Evolutionary conservation across 2,329 filamentous ascomycete genomes (phyloP).

Genomic region (Ophiostoma ulmi): DNA sequence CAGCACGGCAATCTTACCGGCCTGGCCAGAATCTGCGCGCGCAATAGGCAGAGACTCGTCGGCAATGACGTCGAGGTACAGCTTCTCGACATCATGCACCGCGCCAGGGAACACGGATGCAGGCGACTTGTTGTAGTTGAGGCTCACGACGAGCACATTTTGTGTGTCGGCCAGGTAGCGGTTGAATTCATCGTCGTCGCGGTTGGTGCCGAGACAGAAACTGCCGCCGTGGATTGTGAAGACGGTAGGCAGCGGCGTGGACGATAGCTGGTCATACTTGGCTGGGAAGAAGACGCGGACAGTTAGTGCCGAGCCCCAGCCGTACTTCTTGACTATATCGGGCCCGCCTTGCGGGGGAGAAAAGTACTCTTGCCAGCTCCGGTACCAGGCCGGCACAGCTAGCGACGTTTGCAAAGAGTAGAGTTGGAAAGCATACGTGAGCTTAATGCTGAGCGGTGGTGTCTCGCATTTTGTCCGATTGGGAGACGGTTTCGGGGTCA

Average conservation of each 20-base stretch:
- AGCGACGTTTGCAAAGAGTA: background rate
- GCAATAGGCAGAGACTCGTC: background rate
- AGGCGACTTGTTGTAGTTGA: background rate
- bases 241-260: background rate
- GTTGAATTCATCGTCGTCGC: background rate
- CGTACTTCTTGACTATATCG: background rate
- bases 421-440: background rate
- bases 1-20: background rate
- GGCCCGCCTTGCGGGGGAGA: background rate
- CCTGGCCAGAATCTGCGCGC: background rate
- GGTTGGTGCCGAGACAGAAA: conserved; percentile 1
- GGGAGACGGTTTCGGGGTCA: background rate
- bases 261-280: background rate
- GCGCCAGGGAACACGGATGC: background rate
- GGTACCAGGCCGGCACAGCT: background rate
- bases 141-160: background rate
- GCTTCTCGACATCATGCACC: conserved; percentile 4
- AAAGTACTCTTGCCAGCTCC: background rate
- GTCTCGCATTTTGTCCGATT: background rate
- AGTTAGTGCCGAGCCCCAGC: background rate
- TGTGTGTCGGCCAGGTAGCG: background rate
- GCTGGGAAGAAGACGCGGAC: background rate
- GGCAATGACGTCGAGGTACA: background rate
- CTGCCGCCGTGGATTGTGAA: background rate
- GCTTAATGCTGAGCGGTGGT: background rate